Evolutionary conservation across 148 eudicot genomes (phyloP).

Genomic region (Amaranthus palmeri): DNA sequence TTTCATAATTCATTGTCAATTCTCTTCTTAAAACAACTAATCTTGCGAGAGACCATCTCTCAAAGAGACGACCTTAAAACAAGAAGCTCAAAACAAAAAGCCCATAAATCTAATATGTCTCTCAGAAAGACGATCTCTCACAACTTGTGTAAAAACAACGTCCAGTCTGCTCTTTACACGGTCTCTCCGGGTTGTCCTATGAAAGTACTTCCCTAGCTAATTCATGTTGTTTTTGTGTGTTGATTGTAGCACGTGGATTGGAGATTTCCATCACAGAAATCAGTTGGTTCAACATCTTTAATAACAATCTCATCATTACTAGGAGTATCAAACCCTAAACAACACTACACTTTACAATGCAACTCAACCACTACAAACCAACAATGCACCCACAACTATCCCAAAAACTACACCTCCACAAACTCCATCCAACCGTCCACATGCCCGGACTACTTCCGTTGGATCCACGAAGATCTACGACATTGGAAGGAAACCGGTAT

Average conservation of each 20-base stretch:
- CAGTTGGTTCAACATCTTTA: not conserved
- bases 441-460: constrained; percentile 78
- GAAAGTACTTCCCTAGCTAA: not conserved
- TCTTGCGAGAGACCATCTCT: too few species aligned
- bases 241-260: constrained; percentile 19
- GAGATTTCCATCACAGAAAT: constrained; percentile 3
- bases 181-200: not conserved
- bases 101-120: too few species aligned
- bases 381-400: constrained; percentile 44
- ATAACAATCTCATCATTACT: not conserved
- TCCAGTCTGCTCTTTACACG: not conserved
- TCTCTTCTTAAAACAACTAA: too few species aligned
- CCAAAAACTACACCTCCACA: constrained; percentile 17
- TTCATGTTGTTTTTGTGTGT: too few species aligned
- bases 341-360: constrained; percentile 41
- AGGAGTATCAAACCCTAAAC: not conserved
- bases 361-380: constrained; percentile 23
- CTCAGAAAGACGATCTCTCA: too few species aligned
- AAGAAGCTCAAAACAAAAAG: too few species aligned
- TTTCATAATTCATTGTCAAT: too few species aligned
- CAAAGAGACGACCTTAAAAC: too few species aligned
- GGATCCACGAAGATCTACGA: constrained; percentile 78
- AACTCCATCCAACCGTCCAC: constrained; percentile 30
- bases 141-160: too few species aligned
- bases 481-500: constrained; percentile 71